Evolutionary conservation across 2,329 filamentous ascomycete species (phyloP), one percentile per base, ranked within the genome.

Genomic region (Colletotrichum filicis): DNA sequence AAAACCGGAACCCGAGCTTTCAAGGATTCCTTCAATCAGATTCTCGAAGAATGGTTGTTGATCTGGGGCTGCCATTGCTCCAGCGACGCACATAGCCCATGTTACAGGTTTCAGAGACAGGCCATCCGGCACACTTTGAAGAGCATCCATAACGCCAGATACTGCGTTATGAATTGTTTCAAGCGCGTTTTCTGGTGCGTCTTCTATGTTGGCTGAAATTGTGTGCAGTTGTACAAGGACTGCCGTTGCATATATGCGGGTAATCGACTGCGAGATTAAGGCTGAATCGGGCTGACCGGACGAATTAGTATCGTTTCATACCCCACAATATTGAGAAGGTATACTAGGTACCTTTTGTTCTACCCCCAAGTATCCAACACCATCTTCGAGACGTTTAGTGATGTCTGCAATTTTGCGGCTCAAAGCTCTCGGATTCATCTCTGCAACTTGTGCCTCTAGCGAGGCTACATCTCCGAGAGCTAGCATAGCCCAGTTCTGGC

Each of bases 401-500:
- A 71, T 19, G 14, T 56, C 30, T 46, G 28, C 61, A 3, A 46
- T 35, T 11, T 28, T 58, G 5, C 24, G 16, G 3, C 22, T 57
- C 9, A 55, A 19, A 19, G 22, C 35, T 42, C 11, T 26, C 2
- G 55, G 12, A 14, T 24, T 57, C 22, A 52, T 37, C 22, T 68
- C 65, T 19, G 14, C n/a, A 19, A 53, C 46, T 37, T 65, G 56
- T 11, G 65, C 24, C 24, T 68, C 61, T 16, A 70, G 30, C 16
- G 19, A 22, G 14, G 59, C 68, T 16, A 74, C 49, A 22, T 74
- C 73, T 3, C 69, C 73, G 14, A 74, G 62, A 28, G 73, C 68
- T 4, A 66, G 37, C 68, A 74, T 68, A 11, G 55, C 73, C 73
- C 68, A 74, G 16, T 69, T 73, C 30, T 74, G 68, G n/a, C 73